Conservation (phyloP, 2,329 filamentous ascomycete species). For the Paramyrothecium roridum region DNA sequence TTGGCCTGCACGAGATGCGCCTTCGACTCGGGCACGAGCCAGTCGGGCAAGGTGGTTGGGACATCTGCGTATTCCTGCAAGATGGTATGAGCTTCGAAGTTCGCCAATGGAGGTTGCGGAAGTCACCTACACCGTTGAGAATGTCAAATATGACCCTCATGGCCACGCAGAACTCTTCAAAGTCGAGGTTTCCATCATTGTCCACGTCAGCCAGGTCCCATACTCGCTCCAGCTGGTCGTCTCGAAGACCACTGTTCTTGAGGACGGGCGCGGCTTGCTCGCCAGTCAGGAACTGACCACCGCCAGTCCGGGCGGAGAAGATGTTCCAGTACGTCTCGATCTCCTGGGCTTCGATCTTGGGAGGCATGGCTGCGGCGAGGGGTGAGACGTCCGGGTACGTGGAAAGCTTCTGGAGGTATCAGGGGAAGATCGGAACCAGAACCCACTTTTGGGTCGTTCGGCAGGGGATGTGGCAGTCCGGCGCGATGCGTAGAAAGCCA, state of each 20-base stretch:
- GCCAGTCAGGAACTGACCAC: slow-evolving; percentile 57
- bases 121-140: slow-evolving; percentile 75
- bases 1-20: slow-evolving; percentile 83
- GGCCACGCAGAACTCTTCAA: slow-evolving; percentile 98
- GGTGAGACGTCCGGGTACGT: neutral
- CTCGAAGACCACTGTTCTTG: slow-evolving; percentile 60
- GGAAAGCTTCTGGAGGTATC: neutral
- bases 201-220: slow-evolving; percentile 98
- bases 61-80: slow-evolving; percentile 82
- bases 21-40: slow-evolving; percentile 95
- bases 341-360: slow-evolving; percentile 59
- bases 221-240: slow-evolving; percentile 86
- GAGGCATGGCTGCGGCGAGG: slow-evolving; percentile 43
- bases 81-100: slow-evolving; percentile 8
- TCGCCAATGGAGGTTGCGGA: neutral
- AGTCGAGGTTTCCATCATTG: slow-evolving; percentile 94
- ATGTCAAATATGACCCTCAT: slow-evolving; percentile 98
- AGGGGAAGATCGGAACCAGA: neutral
- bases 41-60: slow-evolving; percentile 82
- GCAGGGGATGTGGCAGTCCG: too few relatives aligned
- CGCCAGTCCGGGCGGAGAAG: slow-evolving; percentile 57
- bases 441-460: too few relatives aligned
- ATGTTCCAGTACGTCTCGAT: slow-evolving; percentile 67
- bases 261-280: slow-evolving; percentile 60
- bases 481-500: too few relatives aligned